Evolutionary conservation across 1,139 yeast genomes (phyloP).

Genomic region (Pichia sp.): DNA sequence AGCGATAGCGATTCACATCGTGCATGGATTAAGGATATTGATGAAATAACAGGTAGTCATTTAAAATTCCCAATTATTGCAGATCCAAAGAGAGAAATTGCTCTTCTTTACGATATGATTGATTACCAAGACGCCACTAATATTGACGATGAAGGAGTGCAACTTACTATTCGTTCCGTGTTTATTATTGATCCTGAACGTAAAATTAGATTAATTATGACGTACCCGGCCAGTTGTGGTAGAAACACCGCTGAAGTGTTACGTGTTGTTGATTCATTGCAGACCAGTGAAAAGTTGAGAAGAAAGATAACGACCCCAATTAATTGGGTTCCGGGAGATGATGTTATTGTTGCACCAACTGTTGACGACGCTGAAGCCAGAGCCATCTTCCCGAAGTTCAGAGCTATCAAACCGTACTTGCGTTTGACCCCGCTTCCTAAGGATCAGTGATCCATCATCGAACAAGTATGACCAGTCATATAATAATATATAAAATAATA

Average conservation of each 20-base stretch:
- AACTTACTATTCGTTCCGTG: conserved; percentile 73
- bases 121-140: conserved; percentile 61
- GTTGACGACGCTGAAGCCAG: conserved; percentile 68
- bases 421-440: conserved; percentile 39
- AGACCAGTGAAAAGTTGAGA: conserved; percentile 52
- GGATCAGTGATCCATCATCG: too few species aligned
- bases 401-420: conserved; percentile 73
- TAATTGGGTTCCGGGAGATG: conserved; percentile 84
- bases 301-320: conserved; percentile 74
- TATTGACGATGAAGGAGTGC: conserved; percentile 52
- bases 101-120: conserved; percentile 70
- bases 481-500: too few species aligned
- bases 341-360: conserved; percentile 74
- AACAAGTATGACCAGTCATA: too few species aligned
- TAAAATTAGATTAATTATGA: conserved; percentile 62
- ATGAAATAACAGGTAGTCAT: conserved; percentile 63
- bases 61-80: conserved; percentile 76
- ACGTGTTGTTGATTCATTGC: conserved; percentile 75
- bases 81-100: conserved; percentile 65
- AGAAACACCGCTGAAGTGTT: conserved; percentile 84
- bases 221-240: conserved; percentile 84
- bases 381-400: conserved; percentile 67
- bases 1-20: conserved; percentile 65
- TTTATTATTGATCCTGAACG: conserved; percentile 77
- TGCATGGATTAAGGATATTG: conserved; percentile 79